Percentiles rank a stretch among this genome's conserved stretches.
Evolutionary conservation across 2,329 filamentous ascomycete genomes (phyloP).

Genomic region (Graphiopsis chlorocephala): DNA sequence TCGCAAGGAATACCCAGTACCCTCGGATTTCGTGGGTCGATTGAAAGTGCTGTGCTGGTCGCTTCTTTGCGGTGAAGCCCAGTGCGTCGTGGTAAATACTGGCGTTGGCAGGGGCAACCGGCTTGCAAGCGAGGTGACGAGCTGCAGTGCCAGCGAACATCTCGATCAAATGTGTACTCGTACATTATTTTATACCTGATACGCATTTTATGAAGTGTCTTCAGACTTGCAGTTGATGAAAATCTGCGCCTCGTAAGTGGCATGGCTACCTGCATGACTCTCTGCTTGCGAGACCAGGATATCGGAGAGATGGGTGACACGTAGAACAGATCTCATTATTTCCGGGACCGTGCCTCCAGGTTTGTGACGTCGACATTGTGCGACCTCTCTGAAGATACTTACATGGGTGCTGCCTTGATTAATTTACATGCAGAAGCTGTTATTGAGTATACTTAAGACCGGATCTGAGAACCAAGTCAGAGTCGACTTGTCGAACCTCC

Average conservation of each 20-base stretch:
- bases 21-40: not conserved
- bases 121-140: not conserved
- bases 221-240: not conserved
- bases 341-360: not conserved
- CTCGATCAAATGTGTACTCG: not conserved
- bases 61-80: slow-evolving; percentile 13
- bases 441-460: not conserved
- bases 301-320: not conserved
- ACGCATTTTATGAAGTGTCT: not conserved
- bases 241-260: not conserved
- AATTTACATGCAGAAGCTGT: not conserved
- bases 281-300: not conserved
- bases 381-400: not conserved
- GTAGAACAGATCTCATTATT: not conserved
- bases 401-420: not conserved
- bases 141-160: not conserved
- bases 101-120: slow-evolving; percentile 1
- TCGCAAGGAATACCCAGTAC: slow-evolving; percentile 3
- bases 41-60: not conserved
- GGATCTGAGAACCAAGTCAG: not conserved
- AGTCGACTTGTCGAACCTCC: not conserved
- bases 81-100: not conserved
- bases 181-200: not conserved
- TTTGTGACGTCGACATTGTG: slow-evolving; percentile 10
- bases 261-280: not conserved